Conservation (phyloP, 768 basidiomycete species). For the Mycena polygramma region DNA sequence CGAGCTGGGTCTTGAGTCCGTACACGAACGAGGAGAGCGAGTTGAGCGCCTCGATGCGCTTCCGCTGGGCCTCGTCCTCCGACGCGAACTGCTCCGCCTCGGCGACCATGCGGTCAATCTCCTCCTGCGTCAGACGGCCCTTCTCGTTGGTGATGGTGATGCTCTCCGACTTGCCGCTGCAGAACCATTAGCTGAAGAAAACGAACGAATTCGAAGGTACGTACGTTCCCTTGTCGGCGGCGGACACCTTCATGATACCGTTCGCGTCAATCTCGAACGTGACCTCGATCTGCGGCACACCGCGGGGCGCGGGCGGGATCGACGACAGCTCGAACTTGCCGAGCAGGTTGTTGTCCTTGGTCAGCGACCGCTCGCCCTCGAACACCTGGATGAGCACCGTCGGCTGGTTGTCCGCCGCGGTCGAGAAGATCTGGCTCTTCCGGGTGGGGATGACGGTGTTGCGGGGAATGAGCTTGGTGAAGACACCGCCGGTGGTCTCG, state of each 20-base stretch:
- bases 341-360: slow-evolving; percentile 98
- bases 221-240: slow-evolving; percentile 94
- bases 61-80: slow-evolving; percentile 84
- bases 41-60: slow-evolving; percentile 90
- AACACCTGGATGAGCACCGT: slow-evolving; percentile 97
- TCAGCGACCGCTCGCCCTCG: slow-evolving; percentile 97
- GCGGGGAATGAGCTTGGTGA: slow-evolving; percentile 96
- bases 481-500: slow-evolving; percentile 98
- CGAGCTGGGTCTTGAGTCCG: slow-evolving; percentile 88
- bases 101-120: slow-evolving; percentile 95
- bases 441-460: slow-evolving; percentile 99
- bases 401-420: slow-evolving; percentile 92
- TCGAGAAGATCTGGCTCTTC: slow-evolving; percentile 95
- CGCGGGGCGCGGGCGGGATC: slow-evolving; percentile 96
- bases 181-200: slow-evolving; percentile 2
- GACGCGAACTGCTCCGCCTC: slow-evolving; percentile 93
- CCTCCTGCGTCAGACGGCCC: slow-evolving; percentile 89
- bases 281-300: slow-evolving; percentile 97
- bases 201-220: slow-evolving; percentile 40
- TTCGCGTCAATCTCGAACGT: slow-evolving; percentile 96
- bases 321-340: slow-evolving; percentile 95
- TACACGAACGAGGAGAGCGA: slow-evolving; percentile 85
- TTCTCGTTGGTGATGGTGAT: slow-evolving; percentile 98
- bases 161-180: slow-evolving; percentile 85
- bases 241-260: slow-evolving; percentile 95